Evolutionary conservation across 352 stramenopile species (phyloP).

Genomic region (Elongisporangium prolatum): DNA sequence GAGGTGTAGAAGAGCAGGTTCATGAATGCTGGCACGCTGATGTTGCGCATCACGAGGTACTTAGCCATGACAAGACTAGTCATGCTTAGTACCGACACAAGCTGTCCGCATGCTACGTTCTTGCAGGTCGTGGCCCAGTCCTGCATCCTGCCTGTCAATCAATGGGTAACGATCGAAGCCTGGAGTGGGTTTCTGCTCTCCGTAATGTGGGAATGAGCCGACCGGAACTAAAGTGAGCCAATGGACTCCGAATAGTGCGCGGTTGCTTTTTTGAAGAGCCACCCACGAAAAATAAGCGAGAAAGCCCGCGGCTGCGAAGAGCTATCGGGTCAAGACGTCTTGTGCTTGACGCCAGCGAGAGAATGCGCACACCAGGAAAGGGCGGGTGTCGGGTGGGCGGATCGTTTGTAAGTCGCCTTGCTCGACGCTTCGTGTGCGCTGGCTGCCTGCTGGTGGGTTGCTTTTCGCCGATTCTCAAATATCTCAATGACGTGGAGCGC

Average conservation of each 20-base stretch:
- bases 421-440: not conserved
- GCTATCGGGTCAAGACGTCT: too few relatives aligned
- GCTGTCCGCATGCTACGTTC: conserved; percentile 32
- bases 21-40: conserved; percentile 25
- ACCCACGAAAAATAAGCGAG: not conserved
- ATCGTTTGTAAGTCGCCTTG: not conserved
- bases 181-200: not conserved
- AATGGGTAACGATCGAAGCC: not conserved
- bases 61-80: conserved; percentile 31
- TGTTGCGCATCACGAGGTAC: conserved; percentile 20
- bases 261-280: not conserved
- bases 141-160: not conserved
- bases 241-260: not conserved
- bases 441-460: not conserved
- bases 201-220: not conserved
- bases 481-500: not conserved
- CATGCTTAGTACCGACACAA: conserved; percentile 37
- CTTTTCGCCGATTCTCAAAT: not conserved
- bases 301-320: not conserved
- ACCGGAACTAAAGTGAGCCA: not conserved
- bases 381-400: too few relatives aligned
- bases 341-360: too few relatives aligned
- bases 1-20: conserved; percentile 36
- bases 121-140: conserved; percentile 5
- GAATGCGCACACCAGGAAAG: too few relatives aligned